Evolutionary conservation across 2,329 filamentous ascomycete species (phyloP).

Genomic region (Trichoderma koningii): DNA sequence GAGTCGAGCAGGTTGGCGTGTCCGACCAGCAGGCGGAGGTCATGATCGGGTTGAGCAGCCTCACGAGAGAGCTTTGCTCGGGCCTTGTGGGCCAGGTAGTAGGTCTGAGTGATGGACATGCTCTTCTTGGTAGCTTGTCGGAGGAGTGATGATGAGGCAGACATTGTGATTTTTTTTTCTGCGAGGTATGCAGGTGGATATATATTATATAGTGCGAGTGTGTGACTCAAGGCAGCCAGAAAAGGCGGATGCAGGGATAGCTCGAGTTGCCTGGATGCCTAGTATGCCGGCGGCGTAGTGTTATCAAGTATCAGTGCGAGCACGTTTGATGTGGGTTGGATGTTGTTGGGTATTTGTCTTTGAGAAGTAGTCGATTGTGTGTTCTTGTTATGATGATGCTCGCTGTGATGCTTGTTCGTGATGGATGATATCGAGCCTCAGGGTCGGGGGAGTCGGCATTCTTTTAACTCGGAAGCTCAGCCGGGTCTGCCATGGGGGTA

Average conservation of each 20-base stretch:
- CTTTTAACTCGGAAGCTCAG: constrained; percentile 32
- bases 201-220: constrained; percentile 18
- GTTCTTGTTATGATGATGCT: constrained; percentile 11
- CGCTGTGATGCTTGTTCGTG: constrained; percentile 4
- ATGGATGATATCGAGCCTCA: constrained; percentile 22
- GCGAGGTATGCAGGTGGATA: constrained; percentile 11
- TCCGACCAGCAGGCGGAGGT: constrained; percentile 91
- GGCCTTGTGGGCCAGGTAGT: constrained; percentile 96
- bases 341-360: not conserved
- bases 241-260: constrained; percentile 34
- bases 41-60: constrained; percentile 87
- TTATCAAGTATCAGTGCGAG: not conserved
- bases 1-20: constrained; percentile 98
- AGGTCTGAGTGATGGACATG: constrained; percentile 98
- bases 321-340: not conserved
- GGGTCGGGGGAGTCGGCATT: constrained; percentile 31
- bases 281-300: not conserved
- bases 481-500: constrained; percentile 19
- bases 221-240: constrained; percentile 35
- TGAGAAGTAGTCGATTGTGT: not conserved
- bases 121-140: constrained; percentile 63
- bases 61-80: constrained; percentile 93
- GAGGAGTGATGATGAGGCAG: constrained; percentile 38
- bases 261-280: constrained; percentile 25
- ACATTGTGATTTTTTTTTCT: constrained; percentile 35